Percentiles rank a stretch among this genome's conserved stretches.
These are phyloP conservation scores for Aegilops bicornis DNA, from an alignment of 176 grass and related monocot genomes.

Conservation along the genomic window DNA sequence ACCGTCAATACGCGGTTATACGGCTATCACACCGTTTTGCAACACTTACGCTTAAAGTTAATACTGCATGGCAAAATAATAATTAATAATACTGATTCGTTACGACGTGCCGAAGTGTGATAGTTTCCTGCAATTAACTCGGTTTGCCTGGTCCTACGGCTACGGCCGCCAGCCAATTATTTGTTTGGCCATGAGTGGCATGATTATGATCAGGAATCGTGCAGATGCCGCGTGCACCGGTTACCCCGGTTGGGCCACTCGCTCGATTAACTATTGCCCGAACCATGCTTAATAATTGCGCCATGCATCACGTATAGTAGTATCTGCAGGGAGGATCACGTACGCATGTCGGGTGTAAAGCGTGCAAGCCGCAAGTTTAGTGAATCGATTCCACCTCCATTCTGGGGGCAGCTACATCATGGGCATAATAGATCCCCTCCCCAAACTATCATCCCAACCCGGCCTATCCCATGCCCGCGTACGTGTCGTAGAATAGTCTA, in stretches of 20 bases:
- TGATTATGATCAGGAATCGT: not conserved
- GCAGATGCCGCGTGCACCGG: not conserved
- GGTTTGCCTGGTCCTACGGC: not conserved
- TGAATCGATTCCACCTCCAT: not conserved
- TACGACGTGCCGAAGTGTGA: no score
- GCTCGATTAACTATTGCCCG: not conserved
- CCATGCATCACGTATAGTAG: not conserved
- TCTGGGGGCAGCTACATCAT: not conserved
- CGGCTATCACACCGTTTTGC: no score
- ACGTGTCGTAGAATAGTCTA: not conserved
- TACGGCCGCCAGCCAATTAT: not conserved
- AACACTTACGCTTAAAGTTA: no score
- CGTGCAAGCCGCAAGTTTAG: not conserved
- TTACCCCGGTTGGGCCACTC: not conserved
- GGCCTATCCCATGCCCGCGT: not conserved
- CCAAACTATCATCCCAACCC: not conserved
- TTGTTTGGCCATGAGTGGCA: not conserved
- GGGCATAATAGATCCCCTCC: not conserved
- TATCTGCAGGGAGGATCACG: not conserved
- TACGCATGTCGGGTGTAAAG: not conserved
- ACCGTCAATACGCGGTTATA: no score
- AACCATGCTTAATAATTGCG: slow-evolving; percentile 4
- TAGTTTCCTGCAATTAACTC: no score
- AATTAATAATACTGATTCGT: no score
- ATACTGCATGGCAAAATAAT: no score